These are phyloP conservation scores for Thalassiosira delicatula DNA, from an alignment of 352 stramenopile species.

Conservation along the genomic window DNA sequence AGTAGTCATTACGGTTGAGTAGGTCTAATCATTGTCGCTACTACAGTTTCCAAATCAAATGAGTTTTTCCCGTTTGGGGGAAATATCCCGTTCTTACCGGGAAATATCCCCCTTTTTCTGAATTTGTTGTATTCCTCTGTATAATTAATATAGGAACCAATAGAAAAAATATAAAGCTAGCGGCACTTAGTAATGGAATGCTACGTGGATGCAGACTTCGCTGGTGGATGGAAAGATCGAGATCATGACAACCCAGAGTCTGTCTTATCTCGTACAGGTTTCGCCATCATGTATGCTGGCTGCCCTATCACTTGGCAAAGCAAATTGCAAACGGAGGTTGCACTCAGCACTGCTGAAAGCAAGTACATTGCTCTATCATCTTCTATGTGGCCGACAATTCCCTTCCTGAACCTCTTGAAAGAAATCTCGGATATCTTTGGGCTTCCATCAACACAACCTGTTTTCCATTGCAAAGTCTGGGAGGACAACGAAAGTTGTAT, in stretches of 20 bases:
- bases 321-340: conserved; percentile 29
- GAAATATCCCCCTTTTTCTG: no score
- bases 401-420: conserved; percentile 6
- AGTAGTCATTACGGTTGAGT: no score
- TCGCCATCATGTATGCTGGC: conserved; percentile 8
- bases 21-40: no score
- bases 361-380: neutral
- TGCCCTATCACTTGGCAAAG: conserved; percentile 15
- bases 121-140: no score
- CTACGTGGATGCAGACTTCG: no score
- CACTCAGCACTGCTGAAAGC: neutral
- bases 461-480: conserved; percentile 11
- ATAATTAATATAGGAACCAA: no score
- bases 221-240: conserved; percentile 35
- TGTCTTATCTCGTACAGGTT: conserved; percentile 6
- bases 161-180: no score
- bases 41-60: no score
- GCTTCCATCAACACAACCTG: neutral
- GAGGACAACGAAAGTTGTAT: conserved; percentile 25
- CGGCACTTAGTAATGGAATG: no score
- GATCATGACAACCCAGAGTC: neutral
- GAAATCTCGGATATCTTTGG: neutral
- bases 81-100: no score
- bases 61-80: no score
- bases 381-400: neutral